These are phyloP conservation scores for Micractinium conductrix DNA, from an alignment of 139 green algal species.

Conservation along the genomic window DNA sequence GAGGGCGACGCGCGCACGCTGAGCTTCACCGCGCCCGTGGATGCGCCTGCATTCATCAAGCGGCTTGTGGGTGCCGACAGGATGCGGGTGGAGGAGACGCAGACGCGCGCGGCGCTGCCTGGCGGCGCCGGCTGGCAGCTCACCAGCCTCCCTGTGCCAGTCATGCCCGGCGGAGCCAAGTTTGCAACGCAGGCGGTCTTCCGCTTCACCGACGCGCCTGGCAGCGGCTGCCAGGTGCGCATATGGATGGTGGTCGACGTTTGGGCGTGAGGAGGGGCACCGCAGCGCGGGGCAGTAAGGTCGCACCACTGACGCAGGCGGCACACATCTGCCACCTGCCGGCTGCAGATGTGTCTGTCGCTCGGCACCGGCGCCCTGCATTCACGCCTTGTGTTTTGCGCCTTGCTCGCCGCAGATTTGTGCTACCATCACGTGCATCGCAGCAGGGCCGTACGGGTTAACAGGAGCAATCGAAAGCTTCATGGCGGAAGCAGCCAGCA, in stretches of 20 bases:
- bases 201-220: neutral
- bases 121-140: slow-evolving; percentile 22
- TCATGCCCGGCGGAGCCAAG: slow-evolving; percentile 39
- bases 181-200: slow-evolving; percentile 31
- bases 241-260: neutral
- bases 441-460: slow-evolving; percentile 34
- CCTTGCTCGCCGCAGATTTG: neutral
- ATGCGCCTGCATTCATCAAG: slow-evolving; percentile 42
- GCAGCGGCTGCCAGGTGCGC: slow-evolving; percentile 2
- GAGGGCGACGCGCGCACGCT: slow-evolving; percentile 8
- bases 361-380: neutral
- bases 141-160: slow-evolving; percentile 24
- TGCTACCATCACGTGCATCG: neutral
- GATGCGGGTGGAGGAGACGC: slow-evolving; percentile 39
- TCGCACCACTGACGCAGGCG: too few relatives aligned
- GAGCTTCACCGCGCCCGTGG: slow-evolving; percentile 33
- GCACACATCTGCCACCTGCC: too few relatives aligned
- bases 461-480: slow-evolving; percentile 43
- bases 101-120: neutral
- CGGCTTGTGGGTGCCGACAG: slow-evolving; percentile 20
- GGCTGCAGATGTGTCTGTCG: neutral
- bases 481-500: slow-evolving; percentile 31
- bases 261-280: too few relatives aligned
- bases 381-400: neutral
- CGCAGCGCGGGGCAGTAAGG: too few relatives aligned